Conservation (phyloP, 306 rosid species). For the Castanea crenata region DNA sequence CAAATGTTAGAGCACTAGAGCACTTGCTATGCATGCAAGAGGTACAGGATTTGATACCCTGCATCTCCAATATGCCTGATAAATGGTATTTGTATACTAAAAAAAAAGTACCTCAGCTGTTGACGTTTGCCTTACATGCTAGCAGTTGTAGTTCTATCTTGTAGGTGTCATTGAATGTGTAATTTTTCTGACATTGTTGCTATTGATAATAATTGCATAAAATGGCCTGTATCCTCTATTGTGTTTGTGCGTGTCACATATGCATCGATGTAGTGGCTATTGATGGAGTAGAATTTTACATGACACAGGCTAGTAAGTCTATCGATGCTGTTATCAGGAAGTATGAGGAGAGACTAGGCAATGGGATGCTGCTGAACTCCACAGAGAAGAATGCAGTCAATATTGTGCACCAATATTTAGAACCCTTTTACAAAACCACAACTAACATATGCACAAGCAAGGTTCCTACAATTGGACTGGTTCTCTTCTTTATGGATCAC, state of each 20-base stretch:
- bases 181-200: background rate
- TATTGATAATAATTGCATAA: background rate
- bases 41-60: no score
- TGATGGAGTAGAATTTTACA: conserved; percentile 17
- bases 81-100: no score
- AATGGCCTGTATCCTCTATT: background rate
- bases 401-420: conserved; percentile 78
- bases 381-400: conserved; percentile 67
- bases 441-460: conserved; percentile 85
- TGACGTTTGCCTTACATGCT: no score
- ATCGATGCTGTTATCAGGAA: conserved; percentile 78
- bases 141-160: no score
- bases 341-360: conserved; percentile 64
- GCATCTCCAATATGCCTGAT: no score
- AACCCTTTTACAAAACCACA: conserved; percentile 93
- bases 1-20: no score
- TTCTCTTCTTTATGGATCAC: conserved; percentile 98
- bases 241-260: background rate
- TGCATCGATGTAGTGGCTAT: conserved; percentile 15
- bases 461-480: conserved; percentile 81
- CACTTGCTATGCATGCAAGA: no score
- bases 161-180: background rate
- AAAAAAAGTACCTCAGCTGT: no score
- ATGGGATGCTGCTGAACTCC: conserved; percentile 61
- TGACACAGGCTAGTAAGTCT: conserved; percentile 78